Evolutionary conservation across 768 basidiomycete species (phyloP), one percentile per base, ranked within the genome.

Genomic region (Boletus reticulatus): DNA sequence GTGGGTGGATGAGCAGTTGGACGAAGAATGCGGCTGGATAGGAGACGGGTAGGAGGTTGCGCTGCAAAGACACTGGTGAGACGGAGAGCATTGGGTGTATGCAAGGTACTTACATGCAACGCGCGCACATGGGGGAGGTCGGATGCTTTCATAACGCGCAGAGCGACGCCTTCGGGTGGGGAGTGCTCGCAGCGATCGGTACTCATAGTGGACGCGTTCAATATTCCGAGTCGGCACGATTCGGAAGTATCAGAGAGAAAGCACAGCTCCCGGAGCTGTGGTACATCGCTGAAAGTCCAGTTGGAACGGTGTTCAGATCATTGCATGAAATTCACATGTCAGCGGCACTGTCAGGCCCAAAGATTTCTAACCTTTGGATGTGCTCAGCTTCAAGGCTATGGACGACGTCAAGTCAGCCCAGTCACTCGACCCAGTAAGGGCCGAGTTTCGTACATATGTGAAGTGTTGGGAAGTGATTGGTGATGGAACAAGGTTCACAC

Each of bases 21-120:
- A 73, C 39, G 45, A 73, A 71, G 50, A 71, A 71, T n/a, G 71
- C 52, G 2, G 53, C 17, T 11, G 70, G 70, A 49, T 71, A 71
- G 47, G 65, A 55, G 46, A 62, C 52, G 12, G 70, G 65, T 10
- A 71, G 57, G 36, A 71, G 63, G 32, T 43, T 58, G 31, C 55
- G 62, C 70, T 71, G 42, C 4, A 17, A 36, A 27, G 14, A 36
- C 24, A 4, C 14, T 27, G 16, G 52, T 58, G 17, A 67, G 58
- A 48, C 36, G 19, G 39, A 48, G 32, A 16, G 19, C 11, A 38
- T 12, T 34, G 8, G 13, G 20, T 50, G 31, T 22, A 34, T 13
- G 20, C 29, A 37, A 45, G 32, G 17, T 36, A 22, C 71, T 42
- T 42, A 67, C 70, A 39, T 71, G 70, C 20, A 71, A 43, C 19